phyloP scores from a whole-genome alignment of 176 grass and related monocot species.

The Lolium perenne region DNA sequence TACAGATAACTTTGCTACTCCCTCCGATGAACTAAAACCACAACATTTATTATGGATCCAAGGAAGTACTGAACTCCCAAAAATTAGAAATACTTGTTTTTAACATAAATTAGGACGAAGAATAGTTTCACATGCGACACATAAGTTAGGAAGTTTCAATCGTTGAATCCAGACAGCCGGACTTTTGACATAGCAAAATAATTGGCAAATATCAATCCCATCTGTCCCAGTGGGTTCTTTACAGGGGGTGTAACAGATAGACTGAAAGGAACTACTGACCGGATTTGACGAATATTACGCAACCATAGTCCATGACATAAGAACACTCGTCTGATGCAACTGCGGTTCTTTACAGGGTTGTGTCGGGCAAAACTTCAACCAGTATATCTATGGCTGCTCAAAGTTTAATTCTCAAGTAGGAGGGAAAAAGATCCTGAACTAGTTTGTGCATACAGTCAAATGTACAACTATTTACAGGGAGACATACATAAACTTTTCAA shows the following conservation, averaged over 20 bases:
- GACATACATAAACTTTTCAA: constrained; percentile 37
- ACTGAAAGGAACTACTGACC: not conserved
- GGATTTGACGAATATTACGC: not conserved
- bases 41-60: too few relatives aligned
- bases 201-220: not conserved
- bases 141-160: not conserved
- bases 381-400: not conserved
- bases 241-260: not conserved
- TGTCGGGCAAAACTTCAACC: constrained; percentile 30
- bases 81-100: not conserved
- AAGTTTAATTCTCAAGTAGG: constrained; percentile 29
- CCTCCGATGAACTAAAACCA: too few relatives aligned
- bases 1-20: too few relatives aligned
- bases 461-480: constrained; percentile 56
- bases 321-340: constrained; percentile 15
- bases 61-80: not conserved
- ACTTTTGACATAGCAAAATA: not conserved
- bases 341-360: constrained; percentile 31
- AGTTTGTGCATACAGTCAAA: constrained; percentile 33
- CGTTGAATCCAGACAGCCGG: too few relatives aligned
- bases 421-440: not conserved
- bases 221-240: not conserved
- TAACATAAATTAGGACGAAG: not conserved
- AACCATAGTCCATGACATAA: not conserved
- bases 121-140: not conserved